Conservation (phyloP, 2,329 filamentous ascomycete species). For the Neofusicoccum sp. region DNA sequence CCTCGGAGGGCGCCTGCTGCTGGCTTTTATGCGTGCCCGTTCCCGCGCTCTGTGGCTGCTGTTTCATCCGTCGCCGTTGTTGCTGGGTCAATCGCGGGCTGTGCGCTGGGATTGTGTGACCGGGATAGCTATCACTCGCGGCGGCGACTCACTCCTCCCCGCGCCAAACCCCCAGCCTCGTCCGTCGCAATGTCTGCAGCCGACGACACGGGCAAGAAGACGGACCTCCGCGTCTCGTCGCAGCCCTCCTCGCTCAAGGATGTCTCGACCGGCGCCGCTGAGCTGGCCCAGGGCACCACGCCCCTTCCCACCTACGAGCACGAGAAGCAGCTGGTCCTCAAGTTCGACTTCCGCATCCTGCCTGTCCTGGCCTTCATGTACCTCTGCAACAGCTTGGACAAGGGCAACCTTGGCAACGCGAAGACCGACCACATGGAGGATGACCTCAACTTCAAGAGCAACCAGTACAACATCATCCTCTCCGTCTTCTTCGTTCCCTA, state of each 20-base stretch:
- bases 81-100: too few species aligned
- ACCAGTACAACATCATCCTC: conserved; percentile 68
- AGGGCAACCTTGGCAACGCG: conserved; percentile 41
- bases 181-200: not conserved
- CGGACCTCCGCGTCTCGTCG: conserved; percentile 10
- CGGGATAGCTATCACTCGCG: not conserved
- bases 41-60: too few species aligned
- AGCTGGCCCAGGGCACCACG: not conserved
- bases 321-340: conserved; percentile 48
- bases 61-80: too few species aligned
- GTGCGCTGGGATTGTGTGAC: too few species aligned
- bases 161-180: not conserved
- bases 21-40: too few species aligned
- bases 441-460: conserved; percentile 58
- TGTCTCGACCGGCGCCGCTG: not conserved
- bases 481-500: conserved; percentile 75
- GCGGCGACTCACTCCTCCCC: not conserved
- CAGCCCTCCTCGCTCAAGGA: conserved; percentile 15
- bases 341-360: conserved; percentile 56
- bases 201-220: conserved; percentile 1
- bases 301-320: conserved; percentile 4
- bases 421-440: conserved; percentile 47
- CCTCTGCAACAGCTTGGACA: conserved; percentile 46
- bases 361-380: conserved; percentile 61
- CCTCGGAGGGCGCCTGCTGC: not conserved